Percentiles rank a stretch among this genome's conserved stretches.
These are phyloP conservation scores for Pseudogymnoascus sp. DNA, from an alignment of 2,329 filamentous ascomycete genomes.

Conservation along the genomic window DNA sequence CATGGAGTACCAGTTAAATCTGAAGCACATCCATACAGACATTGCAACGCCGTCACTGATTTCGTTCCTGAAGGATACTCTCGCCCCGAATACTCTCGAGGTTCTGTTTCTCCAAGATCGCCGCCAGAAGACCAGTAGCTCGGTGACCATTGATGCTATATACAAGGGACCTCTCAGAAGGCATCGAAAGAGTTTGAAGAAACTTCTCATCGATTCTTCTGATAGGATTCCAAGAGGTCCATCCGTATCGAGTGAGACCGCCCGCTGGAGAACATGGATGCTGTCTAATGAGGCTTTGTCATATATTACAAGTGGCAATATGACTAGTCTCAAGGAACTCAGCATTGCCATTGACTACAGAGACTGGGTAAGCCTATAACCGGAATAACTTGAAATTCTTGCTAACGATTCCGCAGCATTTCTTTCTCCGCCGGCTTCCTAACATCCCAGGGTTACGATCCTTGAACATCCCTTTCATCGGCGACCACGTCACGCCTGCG, in stretches of 20 bases:
- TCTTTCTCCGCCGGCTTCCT: conserved; percentile 69
- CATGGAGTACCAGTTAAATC: conserved; percentile 53
- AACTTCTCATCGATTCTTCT: conserved; percentile 67
- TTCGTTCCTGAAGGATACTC: conserved; percentile 67
- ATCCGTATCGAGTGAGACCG: conserved; percentile 31
- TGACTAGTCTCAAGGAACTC: conserved; percentile 65
- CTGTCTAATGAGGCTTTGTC: conserved; percentile 61
- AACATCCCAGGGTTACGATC: conserved; percentile 64
- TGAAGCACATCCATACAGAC: conserved; percentile 73
- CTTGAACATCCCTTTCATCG: conserved; percentile 63
- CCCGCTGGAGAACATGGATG: conserved; percentile 64
- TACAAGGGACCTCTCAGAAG: conserved; percentile 63
- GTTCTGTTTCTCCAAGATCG: conserved; percentile 69
- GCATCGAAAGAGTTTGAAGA: conserved; percentile 65
- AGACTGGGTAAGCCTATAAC: conserved; percentile 60
- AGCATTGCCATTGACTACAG: conserved; percentile 66
- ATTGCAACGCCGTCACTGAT: conserved; percentile 62
- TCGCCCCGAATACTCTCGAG: conserved; percentile 74
- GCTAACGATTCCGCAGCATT: conserved; percentile 49
- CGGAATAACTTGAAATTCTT: conserved; percentile 12
- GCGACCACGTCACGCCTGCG: conserved; percentile 50
- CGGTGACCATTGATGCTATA: conserved; percentile 62
- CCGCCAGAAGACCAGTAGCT: conserved; percentile 42
- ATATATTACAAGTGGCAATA: conserved; percentile 70
- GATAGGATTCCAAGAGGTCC: conserved; percentile 41